A percentile compares a stretch with the other conserved stretches of the same genome.
phyloP scores from a whole-genome alignment of 441 rosid genomes.

The Arabidopsis hybrid region DNA sequence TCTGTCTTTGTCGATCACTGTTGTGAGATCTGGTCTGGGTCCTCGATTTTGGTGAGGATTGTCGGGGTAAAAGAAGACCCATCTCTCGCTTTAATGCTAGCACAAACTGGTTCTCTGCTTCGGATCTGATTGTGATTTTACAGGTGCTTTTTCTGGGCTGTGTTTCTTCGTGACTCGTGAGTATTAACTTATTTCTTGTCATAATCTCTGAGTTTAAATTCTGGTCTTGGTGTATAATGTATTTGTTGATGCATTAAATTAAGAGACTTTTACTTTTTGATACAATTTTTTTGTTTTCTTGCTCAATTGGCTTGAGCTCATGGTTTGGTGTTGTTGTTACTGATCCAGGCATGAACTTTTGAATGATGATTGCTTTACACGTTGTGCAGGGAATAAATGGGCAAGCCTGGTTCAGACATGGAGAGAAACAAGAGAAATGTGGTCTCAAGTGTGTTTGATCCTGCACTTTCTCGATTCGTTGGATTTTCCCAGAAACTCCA shows the following conservation, averaged over 20 bases:
- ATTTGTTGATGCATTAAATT: not conserved
- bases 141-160: conserved; percentile 15
- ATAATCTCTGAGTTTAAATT: no score
- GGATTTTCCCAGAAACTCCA: conserved; percentile 54
- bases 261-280: not conserved
- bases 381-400: conserved; percentile 33
- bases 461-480: conserved; percentile 55
- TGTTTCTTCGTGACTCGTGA: conserved; percentile 20
- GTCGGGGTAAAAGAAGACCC: conserved; percentile 14
- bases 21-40: conserved; percentile 20
- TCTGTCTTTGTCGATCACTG: conserved; percentile 37
- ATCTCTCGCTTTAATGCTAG: conserved; percentile 27
- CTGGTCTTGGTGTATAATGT: conserved; percentile 4
- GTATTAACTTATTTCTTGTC: no score
- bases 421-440: conserved; percentile 45
- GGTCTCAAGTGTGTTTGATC: conserved; percentile 58
- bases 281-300: not conserved
- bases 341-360: conserved; percentile 10
- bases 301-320: conserved; percentile 10
- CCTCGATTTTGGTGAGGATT: conserved; percentile 35
- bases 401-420: conserved; percentile 22
- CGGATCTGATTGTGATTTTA: conserved; percentile 35
- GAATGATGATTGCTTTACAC: conserved; percentile 4
- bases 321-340: conserved; percentile 21
- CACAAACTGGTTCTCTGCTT: conserved; percentile 1